Base-by-base conservation (phyloP, 2,329 filamentous ascomycete genomes). In the Claviceps arundinis region DNA sequence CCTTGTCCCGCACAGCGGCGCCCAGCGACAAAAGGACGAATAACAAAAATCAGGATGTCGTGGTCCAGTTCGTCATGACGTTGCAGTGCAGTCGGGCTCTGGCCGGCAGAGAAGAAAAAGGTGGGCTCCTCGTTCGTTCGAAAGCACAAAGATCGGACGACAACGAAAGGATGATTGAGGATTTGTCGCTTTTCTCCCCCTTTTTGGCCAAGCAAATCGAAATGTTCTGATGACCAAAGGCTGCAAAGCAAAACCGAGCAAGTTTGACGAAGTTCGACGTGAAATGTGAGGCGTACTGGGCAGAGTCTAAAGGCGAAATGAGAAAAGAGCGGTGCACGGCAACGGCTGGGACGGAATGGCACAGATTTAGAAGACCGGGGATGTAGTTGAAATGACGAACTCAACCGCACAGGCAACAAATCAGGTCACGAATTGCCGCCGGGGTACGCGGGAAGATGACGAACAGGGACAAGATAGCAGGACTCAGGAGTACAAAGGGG, bases 61-160 rank as follows among this genome's bases (percentile, higher is more conserved):
- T 30, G 24, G 37, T 37, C 42, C 37, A 48, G 19, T 24, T 16
- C 42, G 47, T 14, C 54, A 55, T 53, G 43, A 17, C 50, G 50
- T 44, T 30, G 26, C 14, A 41, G 38, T n/a, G 5, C 40, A 41
- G 24, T 47, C 34, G 37, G 44, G 49, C 54, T 55, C 51, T 53
- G 54, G 46, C 54, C 51, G 22, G 54, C 54, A 55, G 51, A 53
- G 53, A 45, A 46, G 22, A 11, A 34, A 34, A 11, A 34, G 22
- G 9, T 26, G n/a, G 26, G 41, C 19, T 40, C 46, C 16, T 26
- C 9, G n/a, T 38, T 19, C 6, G 45, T 38, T 19, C 6, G 45
- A 38, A 37, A 24, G 11, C 30, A 34, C 30, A 47, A 22, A n/a
- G 22, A 17, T 13, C 3, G 7, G 43, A 34, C 3, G 43, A 45